These are phyloP conservation scores for Cercospora janseana DNA, from an alignment of 2,329 filamentous ascomycete species.

Conservation along the genomic window DNA sequence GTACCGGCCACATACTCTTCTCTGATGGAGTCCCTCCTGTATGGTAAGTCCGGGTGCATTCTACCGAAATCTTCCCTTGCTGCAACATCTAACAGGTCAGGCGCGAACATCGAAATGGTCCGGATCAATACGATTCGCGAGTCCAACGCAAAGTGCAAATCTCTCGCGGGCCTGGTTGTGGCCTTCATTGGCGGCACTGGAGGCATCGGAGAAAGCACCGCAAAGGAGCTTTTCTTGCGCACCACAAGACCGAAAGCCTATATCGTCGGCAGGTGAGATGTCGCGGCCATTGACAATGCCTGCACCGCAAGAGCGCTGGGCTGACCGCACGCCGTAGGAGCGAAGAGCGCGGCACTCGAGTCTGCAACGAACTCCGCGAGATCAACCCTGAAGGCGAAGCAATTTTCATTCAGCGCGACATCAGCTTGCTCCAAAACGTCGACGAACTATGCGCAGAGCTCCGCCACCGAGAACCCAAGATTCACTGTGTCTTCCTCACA, in stretches of 20 bases:
- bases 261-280: conserved; percentile 42
- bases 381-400: conserved; percentile 41
- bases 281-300: neutral
- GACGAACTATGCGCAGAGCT: conserved; percentile 51
- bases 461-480: conserved; percentile 48
- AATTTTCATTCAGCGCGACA: conserved; percentile 45
- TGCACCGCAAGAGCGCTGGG: neutral
- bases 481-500: conserved; percentile 58
- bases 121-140: conserved; percentile 35
- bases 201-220: conserved; percentile 47
- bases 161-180: conserved; percentile 34
- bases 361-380: conserved; percentile 40
- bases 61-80: neutral
- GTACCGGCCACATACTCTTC: neutral
- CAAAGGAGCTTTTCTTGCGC: conserved; percentile 44
- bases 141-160: conserved; percentile 34
- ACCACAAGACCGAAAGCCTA: conserved; percentile 43
- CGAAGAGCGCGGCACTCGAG: conserved; percentile 38
- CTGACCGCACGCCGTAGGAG: conserved; percentile 31
- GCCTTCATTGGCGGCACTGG: conserved; percentile 46
- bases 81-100: conserved; percentile 2
- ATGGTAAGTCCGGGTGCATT: conserved; percentile 5
- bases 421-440: conserved; percentile 43
- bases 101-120: conserved; percentile 26
- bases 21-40: conserved; percentile 13